Evolutionary conservation across 257 asterid species (phyloP).

Genomic region (Euphrasia confusa): DNA sequence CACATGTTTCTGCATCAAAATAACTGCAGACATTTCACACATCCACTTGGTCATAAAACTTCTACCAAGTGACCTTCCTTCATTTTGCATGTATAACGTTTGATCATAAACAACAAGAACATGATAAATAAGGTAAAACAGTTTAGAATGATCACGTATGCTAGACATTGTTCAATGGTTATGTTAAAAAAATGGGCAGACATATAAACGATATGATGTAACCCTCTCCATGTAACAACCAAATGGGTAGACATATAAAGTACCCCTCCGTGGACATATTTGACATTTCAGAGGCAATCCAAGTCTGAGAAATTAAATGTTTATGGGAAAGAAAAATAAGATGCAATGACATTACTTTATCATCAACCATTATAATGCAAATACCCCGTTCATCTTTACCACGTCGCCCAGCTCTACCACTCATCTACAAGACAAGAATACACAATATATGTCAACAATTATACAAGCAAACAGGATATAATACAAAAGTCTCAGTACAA

Average conservation of each 20-base stretch:
- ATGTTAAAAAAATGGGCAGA: conserved; percentile 11
- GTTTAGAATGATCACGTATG: not conserved
- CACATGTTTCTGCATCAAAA: not conserved
- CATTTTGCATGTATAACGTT: conserved; percentile 6
- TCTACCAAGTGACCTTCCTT: not conserved
- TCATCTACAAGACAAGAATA: conserved; percentile 59
- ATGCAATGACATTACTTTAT: conserved; percentile 48
- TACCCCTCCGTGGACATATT: not conserved
- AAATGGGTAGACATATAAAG: conserved; percentile 17
- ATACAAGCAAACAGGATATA: conserved; percentile 13
- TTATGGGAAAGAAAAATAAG: not conserved
- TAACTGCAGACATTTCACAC: conserved; percentile 5
- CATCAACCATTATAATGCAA: conserved; percentile 93
- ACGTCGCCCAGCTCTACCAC: conserved; percentile 99
- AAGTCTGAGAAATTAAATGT: not conserved
- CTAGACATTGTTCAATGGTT: conserved; percentile 8
- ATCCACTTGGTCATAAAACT: not conserved
- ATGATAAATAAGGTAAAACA: not conserved
- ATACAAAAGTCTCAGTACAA: conserved; percentile 5
- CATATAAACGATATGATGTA: not conserved
- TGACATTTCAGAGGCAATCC: conserved; percentile 9
- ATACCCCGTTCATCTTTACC: conserved; percentile 96
- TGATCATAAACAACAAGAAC: not conserved
- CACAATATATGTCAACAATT: conserved; percentile 25
- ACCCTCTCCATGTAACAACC: conserved; percentile 3